A percentile compares a stretch with the other conserved stretches of the same genome.
phyloP scores from a whole-genome alignment of 768 basidiomycete species.

The Collybiopsis luxurians region DNA sequence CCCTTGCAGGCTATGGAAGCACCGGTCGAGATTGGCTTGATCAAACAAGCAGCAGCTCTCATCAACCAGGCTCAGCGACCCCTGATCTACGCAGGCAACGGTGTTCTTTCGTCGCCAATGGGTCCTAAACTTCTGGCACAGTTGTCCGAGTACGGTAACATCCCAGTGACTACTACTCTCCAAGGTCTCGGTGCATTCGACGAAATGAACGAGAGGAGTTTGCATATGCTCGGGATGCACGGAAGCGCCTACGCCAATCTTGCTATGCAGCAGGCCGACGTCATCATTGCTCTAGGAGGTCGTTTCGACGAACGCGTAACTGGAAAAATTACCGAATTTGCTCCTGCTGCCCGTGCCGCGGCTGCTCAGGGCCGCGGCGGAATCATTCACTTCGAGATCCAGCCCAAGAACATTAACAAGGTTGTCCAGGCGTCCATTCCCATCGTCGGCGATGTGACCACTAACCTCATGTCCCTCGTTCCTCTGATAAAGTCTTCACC shows the following conservation, averaged over 20 bases:
- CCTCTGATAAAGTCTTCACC: constrained; percentile 67
- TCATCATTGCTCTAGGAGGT: constrained; percentile 95
- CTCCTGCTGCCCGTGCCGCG: constrained; percentile 86
- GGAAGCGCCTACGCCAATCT: constrained; percentile 96
- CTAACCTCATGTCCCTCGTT: constrained; percentile 78
- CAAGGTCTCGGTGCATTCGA: constrained; percentile 96
- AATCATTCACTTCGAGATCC: constrained; percentile 99
- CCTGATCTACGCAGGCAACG: constrained; percentile 90
- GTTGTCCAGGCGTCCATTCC: constrained; percentile 94
- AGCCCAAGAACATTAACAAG: constrained; percentile 99
- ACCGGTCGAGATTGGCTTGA: constrained; percentile 61
- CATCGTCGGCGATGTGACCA: constrained; percentile 88
- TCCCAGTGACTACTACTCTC: constrained; percentile 95
- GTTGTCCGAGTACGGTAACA: constrained; percentile 82
- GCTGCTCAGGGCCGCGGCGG: constrained; percentile 86
- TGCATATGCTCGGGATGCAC: constrained; percentile 99
- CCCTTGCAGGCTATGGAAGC: constrained; percentile 60
- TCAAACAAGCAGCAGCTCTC: constrained; percentile 81
- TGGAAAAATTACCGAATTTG: constrained; percentile 84
- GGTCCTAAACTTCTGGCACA: constrained; percentile 81
- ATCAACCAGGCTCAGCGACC: constrained; percentile 93
- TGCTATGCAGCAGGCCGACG: constrained; percentile 96
- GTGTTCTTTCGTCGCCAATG: constrained; percentile 75
- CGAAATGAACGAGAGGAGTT: constrained; percentile 78
- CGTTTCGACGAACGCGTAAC: constrained; percentile 99